A percentile compares a stretch with the other conserved stretches of the same genome.
Conservation (phyloP, 768 basidiomycete genomes). For the Lentinus brumalis region DNA sequence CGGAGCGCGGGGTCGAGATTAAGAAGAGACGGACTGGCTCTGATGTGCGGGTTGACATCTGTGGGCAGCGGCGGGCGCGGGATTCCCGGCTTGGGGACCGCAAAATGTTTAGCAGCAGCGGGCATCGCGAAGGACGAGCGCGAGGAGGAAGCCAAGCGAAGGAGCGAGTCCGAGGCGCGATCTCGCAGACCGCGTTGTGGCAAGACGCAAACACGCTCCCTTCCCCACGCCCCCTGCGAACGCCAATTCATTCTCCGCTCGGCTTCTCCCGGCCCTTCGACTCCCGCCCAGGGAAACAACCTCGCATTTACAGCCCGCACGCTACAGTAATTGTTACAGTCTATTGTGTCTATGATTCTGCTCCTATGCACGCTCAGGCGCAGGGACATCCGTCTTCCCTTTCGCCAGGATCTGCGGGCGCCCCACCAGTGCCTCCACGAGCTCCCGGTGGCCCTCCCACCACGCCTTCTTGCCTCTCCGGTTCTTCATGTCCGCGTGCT, state of each 20-base stretch:
- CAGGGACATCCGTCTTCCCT: background rate
- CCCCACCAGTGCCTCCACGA: constrained; percentile 77
- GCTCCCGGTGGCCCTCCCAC: constrained; percentile 72
- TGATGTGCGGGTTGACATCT: constrained; percentile 29
- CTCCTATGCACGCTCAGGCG: background rate
- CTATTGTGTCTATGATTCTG: background rate
- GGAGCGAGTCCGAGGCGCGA: constrained; percentile 21
- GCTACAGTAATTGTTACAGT: constrained; percentile 10
- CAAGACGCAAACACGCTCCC: constrained; percentile 6
- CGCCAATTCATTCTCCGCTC: constrained; percentile 20
- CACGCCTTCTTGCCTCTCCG: constrained; percentile 76
- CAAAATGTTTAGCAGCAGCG: constrained; percentile 16
- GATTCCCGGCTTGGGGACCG: constrained; percentile 15
- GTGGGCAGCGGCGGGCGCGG: constrained; percentile 24
- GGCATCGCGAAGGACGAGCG: constrained; percentile 16
- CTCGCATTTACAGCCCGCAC: too few species aligned
- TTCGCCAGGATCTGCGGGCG: constrained; percentile 52
- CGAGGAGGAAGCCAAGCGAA: constrained; percentile 8
- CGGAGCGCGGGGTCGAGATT: constrained; percentile 34
- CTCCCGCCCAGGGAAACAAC: background rate
- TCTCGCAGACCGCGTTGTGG: constrained; percentile 20
- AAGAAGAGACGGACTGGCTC: constrained; percentile 27
- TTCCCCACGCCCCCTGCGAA: background rate
- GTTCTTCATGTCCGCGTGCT: constrained; percentile 89
- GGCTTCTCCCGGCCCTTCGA: constrained; percentile 9